Conservation (phyloP, 176 grass and related monocot species). For the Olyra latifolia region DNA sequence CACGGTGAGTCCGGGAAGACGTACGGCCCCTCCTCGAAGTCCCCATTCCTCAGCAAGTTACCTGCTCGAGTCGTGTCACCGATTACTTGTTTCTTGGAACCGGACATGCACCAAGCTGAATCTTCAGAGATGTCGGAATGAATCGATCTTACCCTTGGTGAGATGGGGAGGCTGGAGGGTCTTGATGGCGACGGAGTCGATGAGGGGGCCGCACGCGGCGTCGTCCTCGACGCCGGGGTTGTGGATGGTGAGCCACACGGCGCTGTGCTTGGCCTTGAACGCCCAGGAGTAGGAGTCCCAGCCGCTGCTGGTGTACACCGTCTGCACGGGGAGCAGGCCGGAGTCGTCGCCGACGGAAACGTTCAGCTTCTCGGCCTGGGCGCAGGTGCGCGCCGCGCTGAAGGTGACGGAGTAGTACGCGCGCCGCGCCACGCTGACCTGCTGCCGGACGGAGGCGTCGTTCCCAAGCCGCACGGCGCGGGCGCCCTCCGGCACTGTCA, state of each 20-base stretch:
- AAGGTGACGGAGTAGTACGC: slow-evolving; percentile 61
- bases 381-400: slow-evolving; percentile 58
- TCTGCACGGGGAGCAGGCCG: slow-evolving; percentile 59
- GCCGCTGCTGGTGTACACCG: slow-evolving; percentile 52
- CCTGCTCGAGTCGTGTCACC: neutral
- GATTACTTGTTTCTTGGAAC: neutral
- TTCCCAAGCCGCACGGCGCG: slow-evolving; percentile 56
- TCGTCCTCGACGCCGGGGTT: slow-evolving; percentile 53
- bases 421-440: slow-evolving; percentile 12
- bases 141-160: slow-evolving; percentile 12
- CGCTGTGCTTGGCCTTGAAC: slow-evolving; percentile 36
- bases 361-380: slow-evolving; percentile 53
- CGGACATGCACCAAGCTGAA: no score
- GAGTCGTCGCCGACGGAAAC: slow-evolving; percentile 33
- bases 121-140: neutral
- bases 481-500: slow-evolving; percentile 50
- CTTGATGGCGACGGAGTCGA: slow-evolving; percentile 50
- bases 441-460: slow-evolving; percentile 46
- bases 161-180: neutral
- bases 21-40: slow-evolving; percentile 59
- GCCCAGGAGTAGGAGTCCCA: slow-evolving; percentile 65
- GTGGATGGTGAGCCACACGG: slow-evolving; percentile 44
- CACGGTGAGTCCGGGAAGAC: slow-evolving; percentile 36
- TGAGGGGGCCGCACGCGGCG: slow-evolving; percentile 53
- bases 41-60: slow-evolving; percentile 50